These are phyloP conservation scores for Oenanthe javanica DNA, from an alignment of 140 eudicot species.

Conservation along the genomic window DNA sequence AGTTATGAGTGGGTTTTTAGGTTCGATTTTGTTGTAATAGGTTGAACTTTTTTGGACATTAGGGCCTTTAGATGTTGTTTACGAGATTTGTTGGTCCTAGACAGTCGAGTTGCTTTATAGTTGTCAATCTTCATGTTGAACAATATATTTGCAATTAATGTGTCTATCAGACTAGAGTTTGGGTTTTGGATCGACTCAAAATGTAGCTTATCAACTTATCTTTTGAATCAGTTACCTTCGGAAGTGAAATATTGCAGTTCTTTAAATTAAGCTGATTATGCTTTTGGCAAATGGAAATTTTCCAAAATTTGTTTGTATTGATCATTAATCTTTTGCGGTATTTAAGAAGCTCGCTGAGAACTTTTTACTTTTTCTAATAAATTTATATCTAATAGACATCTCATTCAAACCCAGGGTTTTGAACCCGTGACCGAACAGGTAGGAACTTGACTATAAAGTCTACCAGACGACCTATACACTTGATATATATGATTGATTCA, in stretches of 20 bases:
- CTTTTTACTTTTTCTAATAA: too few species aligned
- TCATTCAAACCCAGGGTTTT: too few species aligned
- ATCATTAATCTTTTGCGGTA: too few species aligned
- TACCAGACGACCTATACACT: too few species aligned
- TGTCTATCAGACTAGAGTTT: not conserved
- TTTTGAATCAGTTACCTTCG: not conserved
- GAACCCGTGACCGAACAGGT: too few species aligned
- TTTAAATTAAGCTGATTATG: too few species aligned
- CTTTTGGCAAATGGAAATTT: too few species aligned
- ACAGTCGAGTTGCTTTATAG: not conserved
- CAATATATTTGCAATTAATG: not conserved
- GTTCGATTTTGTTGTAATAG: not conserved
- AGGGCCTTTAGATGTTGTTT: not conserved
- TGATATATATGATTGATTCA: too few species aligned
- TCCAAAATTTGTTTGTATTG: too few species aligned
- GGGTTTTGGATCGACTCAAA: not conserved
- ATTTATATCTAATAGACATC: too few species aligned
- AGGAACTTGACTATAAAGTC: too few species aligned
- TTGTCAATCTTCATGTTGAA: not conserved
- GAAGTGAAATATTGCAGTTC: not conserved
- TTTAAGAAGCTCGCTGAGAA: too few species aligned
- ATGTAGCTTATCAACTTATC: not conserved
- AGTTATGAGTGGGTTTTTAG: not conserved
- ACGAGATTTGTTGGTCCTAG: not conserved
- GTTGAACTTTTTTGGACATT: not conserved